Evolutionary conservation across 129 eudicot species (phyloP), one percentile per base, ranked within the genome.

Genomic region (Apium graveolens): DNA sequence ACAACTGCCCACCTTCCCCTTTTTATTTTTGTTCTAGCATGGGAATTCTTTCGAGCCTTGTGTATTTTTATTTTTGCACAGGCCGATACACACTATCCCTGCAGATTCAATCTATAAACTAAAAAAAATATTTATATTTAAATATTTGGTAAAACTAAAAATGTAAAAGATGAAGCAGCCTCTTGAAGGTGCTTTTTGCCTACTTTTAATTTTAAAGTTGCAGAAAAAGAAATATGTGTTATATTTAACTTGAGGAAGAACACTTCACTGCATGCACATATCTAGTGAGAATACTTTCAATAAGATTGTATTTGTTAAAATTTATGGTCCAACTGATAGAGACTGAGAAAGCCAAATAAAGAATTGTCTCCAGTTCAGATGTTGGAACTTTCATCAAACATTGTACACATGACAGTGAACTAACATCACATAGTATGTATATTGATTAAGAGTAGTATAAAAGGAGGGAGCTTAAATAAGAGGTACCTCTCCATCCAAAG

Each of bases 401-500:
- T 65, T 29, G 2, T 65, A 65, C 37, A 29, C 39, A 29, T 27
- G 70, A 13, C 39, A 65, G 20, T 65, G 39, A 65, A 65, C 14
- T 65, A 32, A 10, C 66, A 1, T n/a, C 32, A 57, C 32, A n/a
- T 32, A 14, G 16, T 29, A 65, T 63, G 0, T 29, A 65, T 5
- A 65, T 29, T 27, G 5, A 13, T 65, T 31, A 32, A 31, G 71
- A 31, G 21, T 27, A 1, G 7, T 13, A 65, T 13, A 3, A 13
- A 5, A 7, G 21, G 10, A 65, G 71, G 39, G 71, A 65, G 39
- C 13, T 1, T 29, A 57, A 11, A 72, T 65, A 71, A 82, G 71
- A 79, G 75, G 43, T 46, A 93, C 97, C 97, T 88, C 87, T 80
- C 87, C 83, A 85, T 76, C 66, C 80, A 81, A 91, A 84, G 73